These are phyloP conservation scores for Juglanconis oblonga DNA, from an alignment of 2,329 filamentous ascomycete genomes.

Conservation along the genomic window DNA sequence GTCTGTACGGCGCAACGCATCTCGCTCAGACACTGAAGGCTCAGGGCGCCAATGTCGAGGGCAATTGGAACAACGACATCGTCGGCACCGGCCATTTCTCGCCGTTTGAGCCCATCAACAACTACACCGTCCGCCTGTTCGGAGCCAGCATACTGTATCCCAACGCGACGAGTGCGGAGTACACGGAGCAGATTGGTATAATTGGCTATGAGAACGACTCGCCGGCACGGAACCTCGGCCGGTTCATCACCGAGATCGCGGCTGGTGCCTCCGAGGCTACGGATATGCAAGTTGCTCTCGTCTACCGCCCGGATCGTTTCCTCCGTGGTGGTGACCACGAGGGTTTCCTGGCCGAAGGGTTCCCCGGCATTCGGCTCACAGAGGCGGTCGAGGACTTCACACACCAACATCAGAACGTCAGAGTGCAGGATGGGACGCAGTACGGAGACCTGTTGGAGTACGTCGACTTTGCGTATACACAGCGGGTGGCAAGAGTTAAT, in stretches of 20 bases:
- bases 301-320: constrained; percentile 56
- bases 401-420: constrained; percentile 56
- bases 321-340: constrained; percentile 55
- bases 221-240: constrained; percentile 47
- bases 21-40: constrained; percentile 52
- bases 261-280: constrained; percentile 42
- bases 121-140: constrained; percentile 52
- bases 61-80: constrained; percentile 57
- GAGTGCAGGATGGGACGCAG: constrained; percentile 46
- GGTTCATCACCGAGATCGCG: constrained; percentile 53
- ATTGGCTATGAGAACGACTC: constrained; percentile 45
- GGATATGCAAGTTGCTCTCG: constrained; percentile 52
- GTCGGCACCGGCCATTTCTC: constrained; percentile 49
- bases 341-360: constrained; percentile 53
- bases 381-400: constrained; percentile 56
- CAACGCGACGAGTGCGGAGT: constrained; percentile 6
- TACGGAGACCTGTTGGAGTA: constrained; percentile 56
- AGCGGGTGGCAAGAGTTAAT: constrained; percentile 53
- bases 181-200: constrained; percentile 25
- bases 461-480: constrained; percentile 53
- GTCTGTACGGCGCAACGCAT: constrained; percentile 48
- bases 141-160: constrained; percentile 17
- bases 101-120: constrained; percentile 26
- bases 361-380: constrained; percentile 52
- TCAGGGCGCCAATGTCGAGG: constrained; percentile 50